Percentiles rank a stretch among this genome's conserved stretches.
Conservation (phyloP, 225 moss, liverwort and hornwort species). For the Pseudoscleropodium purum region DNA sequence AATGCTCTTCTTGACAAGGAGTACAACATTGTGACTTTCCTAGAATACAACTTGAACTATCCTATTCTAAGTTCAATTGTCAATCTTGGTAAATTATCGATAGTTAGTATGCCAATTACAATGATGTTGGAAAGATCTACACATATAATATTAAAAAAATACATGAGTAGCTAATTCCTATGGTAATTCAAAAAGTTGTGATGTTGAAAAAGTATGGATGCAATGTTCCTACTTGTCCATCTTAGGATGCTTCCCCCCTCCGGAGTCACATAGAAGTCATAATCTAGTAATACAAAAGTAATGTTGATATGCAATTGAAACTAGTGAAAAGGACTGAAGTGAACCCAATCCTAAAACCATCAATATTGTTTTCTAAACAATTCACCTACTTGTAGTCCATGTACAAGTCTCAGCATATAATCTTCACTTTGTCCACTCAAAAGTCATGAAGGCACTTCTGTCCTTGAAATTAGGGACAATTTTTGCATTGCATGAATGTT, state of each 20-base stretch:
- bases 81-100: rapidly evolving
- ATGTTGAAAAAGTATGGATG: background rate
- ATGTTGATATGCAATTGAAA: too few species aligned
- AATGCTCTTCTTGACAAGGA: background rate
- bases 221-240: background rate
- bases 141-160: background rate
- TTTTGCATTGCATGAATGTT: too few species aligned
- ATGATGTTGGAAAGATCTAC: background rate
- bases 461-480: too few species aligned
- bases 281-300: too few species aligned
- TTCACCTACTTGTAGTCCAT: too few species aligned
- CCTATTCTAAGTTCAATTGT: background rate
- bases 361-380: too few species aligned
- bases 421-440: too few species aligned
- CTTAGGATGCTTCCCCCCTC: background rate
- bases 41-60: rapidly evolving
- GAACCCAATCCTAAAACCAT: too few species aligned
- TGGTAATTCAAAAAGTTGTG: background rate
- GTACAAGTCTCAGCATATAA: too few species aligned
- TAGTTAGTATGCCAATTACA: background rate
- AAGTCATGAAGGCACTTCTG: too few species aligned
- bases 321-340: too few species aligned
- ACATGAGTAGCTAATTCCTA: background rate
- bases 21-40: background rate
- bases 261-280: too few species aligned